These are phyloP conservation scores for Alternaria burnsii DNA, from an alignment of 2,329 filamentous ascomycete species.

Conservation along the genomic window DNA sequence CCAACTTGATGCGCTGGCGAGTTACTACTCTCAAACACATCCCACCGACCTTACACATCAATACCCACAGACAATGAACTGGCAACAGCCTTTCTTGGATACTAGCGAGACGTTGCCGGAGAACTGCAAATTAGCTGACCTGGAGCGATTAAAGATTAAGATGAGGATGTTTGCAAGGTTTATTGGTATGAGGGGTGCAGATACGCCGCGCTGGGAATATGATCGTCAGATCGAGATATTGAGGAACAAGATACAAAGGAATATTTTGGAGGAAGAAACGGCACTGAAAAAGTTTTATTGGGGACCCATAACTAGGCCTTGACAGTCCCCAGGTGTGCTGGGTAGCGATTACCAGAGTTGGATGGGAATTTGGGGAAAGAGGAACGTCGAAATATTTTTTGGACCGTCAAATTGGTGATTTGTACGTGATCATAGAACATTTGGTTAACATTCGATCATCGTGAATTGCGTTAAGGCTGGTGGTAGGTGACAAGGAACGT, in stretches of 20 bases:
- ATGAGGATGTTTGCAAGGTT: slow-evolving; percentile 76
- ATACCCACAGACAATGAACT: slow-evolving; percentile 75
- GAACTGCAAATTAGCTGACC: slow-evolving; percentile 42
- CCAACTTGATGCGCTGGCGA: slow-evolving; percentile 74
- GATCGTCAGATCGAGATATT: slow-evolving; percentile 51
- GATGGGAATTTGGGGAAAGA: not conserved
- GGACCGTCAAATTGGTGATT: not conserved
- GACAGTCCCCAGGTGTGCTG: not conserved
- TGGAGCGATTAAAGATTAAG: slow-evolving; percentile 62
- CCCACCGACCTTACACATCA: slow-evolving; percentile 58
- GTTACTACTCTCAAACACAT: slow-evolving; percentile 76
- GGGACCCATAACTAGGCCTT: slow-evolving; percentile 10
- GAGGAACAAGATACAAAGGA: slow-evolving; percentile 36
- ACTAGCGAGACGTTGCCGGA: slow-evolving; percentile 24
- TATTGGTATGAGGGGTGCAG: slow-evolving; percentile 73
- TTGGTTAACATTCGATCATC: not conserved
- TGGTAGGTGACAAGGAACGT: not conserved
- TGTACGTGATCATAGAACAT: not conserved
- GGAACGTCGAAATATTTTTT: not conserved
- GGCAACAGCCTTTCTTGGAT: slow-evolving; percentile 59
- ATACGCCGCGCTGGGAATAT: slow-evolving; percentile 61
- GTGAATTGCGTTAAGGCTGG: not conserved
- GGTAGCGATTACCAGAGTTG: not conserved
- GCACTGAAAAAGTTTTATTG: slow-evolving; percentile 18
- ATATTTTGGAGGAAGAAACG: slow-evolving; percentile 23